A percentile compares a stretch with the other conserved stretches of the same genome.
These are phyloP conservation scores for Echria macrotheca DNA, from an alignment of 495 filamentous ascomycete species.

Conservation along the genomic window DNA sequence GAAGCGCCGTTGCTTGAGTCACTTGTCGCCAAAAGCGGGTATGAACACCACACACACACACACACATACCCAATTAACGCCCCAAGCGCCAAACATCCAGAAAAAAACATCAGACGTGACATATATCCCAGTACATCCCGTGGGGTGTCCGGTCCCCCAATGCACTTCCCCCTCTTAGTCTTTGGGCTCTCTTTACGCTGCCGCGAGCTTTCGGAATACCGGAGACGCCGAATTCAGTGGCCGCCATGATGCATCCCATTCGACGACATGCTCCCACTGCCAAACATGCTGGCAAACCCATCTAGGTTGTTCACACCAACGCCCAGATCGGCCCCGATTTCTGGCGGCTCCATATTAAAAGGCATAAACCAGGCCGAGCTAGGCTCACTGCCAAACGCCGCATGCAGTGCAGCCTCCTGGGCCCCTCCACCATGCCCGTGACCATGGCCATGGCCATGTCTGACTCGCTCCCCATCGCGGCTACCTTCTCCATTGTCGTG, in stretches of 20 bases:
- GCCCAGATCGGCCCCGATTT: conserved; percentile 48
- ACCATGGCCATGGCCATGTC: conserved; percentile 13
- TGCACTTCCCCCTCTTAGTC: background rate
- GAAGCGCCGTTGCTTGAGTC: background rate
- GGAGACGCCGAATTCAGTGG: conserved; percentile 8
- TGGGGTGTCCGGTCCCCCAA: no score
- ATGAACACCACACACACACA: background rate
- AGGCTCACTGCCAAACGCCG: conserved; percentile 36
- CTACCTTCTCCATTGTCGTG: conserved; percentile 11
- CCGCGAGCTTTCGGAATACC: background rate
- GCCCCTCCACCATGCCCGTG: conserved; percentile 6
- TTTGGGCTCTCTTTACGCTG: background rate
- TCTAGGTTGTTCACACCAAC: conserved; percentile 31
- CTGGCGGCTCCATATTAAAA: conserved; percentile 80
- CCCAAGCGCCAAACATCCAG: no score
- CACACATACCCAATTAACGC: background rate
- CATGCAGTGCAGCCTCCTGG: conserved; percentile 23
- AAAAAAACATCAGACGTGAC: no score
- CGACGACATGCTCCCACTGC: conserved; percentile 16
- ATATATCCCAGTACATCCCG: no score
- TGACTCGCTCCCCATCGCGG: conserved; percentile 4
- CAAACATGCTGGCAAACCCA: conserved; percentile 38
- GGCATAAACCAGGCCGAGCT: conserved; percentile 90
- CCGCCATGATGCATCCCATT: conserved; percentile 24
- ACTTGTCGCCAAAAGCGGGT: background rate